A percentile compares a stretch with the other conserved stretches of the same genome.
These are phyloP conservation scores for Curvularia sp. DNA, from an alignment of 2,329 filamentous ascomycete genomes.

Conservation along the genomic window DNA sequence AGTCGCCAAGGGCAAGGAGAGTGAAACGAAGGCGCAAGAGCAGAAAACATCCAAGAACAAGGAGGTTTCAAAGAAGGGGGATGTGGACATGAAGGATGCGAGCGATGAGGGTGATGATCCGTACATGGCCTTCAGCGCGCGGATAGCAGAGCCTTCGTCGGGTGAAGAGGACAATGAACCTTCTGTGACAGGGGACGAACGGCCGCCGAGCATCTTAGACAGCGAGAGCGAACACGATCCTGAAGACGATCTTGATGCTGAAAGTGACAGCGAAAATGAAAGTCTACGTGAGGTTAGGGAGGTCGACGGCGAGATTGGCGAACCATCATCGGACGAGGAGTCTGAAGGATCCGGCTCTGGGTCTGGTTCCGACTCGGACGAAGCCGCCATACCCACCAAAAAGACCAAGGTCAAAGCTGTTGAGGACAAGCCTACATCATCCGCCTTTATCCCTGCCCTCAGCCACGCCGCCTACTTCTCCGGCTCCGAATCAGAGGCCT, in stretches of 20 bases:
- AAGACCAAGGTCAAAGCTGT: constrained; percentile 31
- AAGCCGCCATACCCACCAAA: constrained; percentile 20
- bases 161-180: constrained; percentile 43
- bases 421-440: constrained; percentile 42
- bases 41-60: constrained; percentile 37
- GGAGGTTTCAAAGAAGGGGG: constrained; percentile 23
- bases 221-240: constrained; percentile 35
- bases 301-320: neutral
- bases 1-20: constrained; percentile 22
- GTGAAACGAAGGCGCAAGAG: constrained; percentile 36
- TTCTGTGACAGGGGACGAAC: constrained; percentile 37
- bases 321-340: constrained; percentile 23
- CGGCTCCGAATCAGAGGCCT: constrained; percentile 75
- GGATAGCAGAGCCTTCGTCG: constrained; percentile 52
- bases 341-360: constrained; percentile 20
- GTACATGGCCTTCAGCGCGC: constrained; percentile 47
- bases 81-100: constrained; percentile 31
- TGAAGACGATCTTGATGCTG: constrained; percentile 30
- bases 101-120: constrained; percentile 45
- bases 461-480: constrained; percentile 81
- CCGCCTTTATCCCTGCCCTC: constrained; percentile 76
- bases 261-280: constrained; percentile 18
- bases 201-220: constrained; percentile 44
- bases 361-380: constrained; percentile 27
- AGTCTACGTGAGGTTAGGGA: constrained; percentile 7